Evolutionary conservation across 495 filamentous ascomycete species (phyloP).

Genomic region (Penicillium desertorum): DNA sequence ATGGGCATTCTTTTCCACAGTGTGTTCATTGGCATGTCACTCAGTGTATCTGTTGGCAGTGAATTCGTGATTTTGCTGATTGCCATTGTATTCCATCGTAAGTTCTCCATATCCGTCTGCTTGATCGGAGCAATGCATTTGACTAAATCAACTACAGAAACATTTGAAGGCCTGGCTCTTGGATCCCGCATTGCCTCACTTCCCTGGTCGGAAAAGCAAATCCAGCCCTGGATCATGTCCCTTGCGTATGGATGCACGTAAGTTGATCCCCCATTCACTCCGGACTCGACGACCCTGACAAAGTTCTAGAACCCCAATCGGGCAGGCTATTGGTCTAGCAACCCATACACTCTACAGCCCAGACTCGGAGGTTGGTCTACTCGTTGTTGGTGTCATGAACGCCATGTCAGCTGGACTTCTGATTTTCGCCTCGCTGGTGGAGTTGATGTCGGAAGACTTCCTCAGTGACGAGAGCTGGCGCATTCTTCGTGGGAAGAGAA

Average conservation of each 20-base stretch:
- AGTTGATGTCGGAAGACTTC: slow-evolving; percentile 64
- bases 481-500: slow-evolving; percentile 59
- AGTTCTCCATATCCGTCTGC: background rate
- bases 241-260: slow-evolving; percentile 67
- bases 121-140: background rate
- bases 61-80: slow-evolving; percentile 71
- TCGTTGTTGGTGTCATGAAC: slow-evolving; percentile 69
- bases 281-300: slow-evolving; percentile 23
- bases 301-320: slow-evolving; percentile 66
- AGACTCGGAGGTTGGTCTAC: slow-evolving; percentile 59
- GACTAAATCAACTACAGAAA: slow-evolving; percentile 34
- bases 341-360: slow-evolving; percentile 63
- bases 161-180: slow-evolving; percentile 70
- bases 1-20: slow-evolving; percentile 80
- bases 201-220: slow-evolving; percentile 35
- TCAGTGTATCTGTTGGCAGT: slow-evolving; percentile 67
- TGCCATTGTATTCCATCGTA: slow-evolving; percentile 73
- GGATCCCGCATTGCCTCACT: slow-evolving; percentile 57
- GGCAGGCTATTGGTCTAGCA: slow-evolving; percentile 74
- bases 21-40: slow-evolving; percentile 79
- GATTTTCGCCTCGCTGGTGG: slow-evolving; percentile 61
- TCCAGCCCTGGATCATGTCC: slow-evolving; percentile 75
- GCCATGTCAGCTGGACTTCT: slow-evolving; percentile 64
- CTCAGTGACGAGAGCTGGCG: slow-evolving; percentile 59
- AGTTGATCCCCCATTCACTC: background rate